Evolutionary conservation across 257 asterid species (phyloP), one percentile per base, ranked within the genome.

Genomic region (Jasminum sambac): DNA sequence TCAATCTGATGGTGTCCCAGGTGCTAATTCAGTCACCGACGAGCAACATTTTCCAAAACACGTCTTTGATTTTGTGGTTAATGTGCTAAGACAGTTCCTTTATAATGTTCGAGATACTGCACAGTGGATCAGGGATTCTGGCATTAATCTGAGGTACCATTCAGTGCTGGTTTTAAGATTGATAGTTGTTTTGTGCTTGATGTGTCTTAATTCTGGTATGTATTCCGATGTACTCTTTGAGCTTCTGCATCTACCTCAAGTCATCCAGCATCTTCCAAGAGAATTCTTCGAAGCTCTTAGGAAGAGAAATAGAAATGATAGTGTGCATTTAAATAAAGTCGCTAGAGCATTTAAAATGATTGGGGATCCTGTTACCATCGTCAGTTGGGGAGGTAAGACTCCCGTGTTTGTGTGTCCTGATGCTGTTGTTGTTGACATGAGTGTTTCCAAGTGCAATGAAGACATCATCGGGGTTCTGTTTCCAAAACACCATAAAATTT

Each of bases 351-450:
- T 84, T 69, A 69, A 74, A 62, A 50, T 41, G 17, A 72, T 80
- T 5, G 83, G 84, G 16, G 86, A 87, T 77, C 96, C 94, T 41
- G 44, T 85, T 26, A 80, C 85, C 57, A 64, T 81, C 69, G 84
- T 85, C 9, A 68, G 52, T 55, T 13, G 70, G 44, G 50, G 52
- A 37, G 77, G 69, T 25, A 65, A 65, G 23, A 7, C 24, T 6
- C 50, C 16, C 17, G 24, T 41, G 3, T 23, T 63, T 59, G 12
- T 9, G 6, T 67, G 71, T 65, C 78, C 89, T 8, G 80, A 78
- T 71, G 87, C 85, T 19, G 39, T 81, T 73, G 64, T 65, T 26
- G 70, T 90, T 11, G 82, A 78, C 69, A 63, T 80, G 78, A 46
- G 78, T 17, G 64, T 52, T 6, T 69, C 70, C 39, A 34, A 75